phyloP scores from a whole-genome alignment of 495 filamentous ascomycete species.

The Aspergillus leporis region DNA sequence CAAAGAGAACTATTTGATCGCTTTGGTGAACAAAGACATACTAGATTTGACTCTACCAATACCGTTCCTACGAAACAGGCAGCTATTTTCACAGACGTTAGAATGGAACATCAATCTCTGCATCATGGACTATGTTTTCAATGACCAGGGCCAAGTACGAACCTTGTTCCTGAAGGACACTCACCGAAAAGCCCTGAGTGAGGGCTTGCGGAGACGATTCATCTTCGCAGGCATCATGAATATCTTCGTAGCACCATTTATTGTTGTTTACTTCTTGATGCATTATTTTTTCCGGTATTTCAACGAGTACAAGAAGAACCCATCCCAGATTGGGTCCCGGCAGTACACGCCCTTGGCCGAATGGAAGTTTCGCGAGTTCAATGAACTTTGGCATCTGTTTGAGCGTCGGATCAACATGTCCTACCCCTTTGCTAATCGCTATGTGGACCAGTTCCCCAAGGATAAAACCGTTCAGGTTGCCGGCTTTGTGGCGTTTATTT shows the following conservation, averaged over 20 bases:
- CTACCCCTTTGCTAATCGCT: slow-evolving; percentile 86
- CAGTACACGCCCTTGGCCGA: slow-evolving; percentile 91
- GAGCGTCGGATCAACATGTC: slow-evolving; percentile 90
- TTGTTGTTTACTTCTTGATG: slow-evolving; percentile 77
- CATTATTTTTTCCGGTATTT: slow-evolving; percentile 92
- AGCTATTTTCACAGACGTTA: slow-evolving; percentile 76
- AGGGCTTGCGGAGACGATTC: slow-evolving; percentile 72
- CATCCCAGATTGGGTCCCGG: slow-evolving; percentile 75
- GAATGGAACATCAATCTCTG: slow-evolving; percentile 88
- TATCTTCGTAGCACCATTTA: slow-evolving; percentile 78
- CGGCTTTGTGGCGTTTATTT: slow-evolving; percentile 81
- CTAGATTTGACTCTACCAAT: slow-evolving; percentile 82
- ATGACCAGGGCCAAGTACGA: slow-evolving; percentile 78
- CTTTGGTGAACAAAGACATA: slow-evolving; percentile 94
- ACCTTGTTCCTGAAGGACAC: slow-evolving; percentile 80
- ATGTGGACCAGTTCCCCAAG: slow-evolving; percentile 96
- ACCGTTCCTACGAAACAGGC: slow-evolving; percentile 76
- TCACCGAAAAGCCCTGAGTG: slow-evolving; percentile 75
- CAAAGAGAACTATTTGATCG: slow-evolving; percentile 94
- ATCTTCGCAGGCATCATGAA: slow-evolving; percentile 82
- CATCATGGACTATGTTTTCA: slow-evolving; percentile 92
- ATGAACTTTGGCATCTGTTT: slow-evolving; percentile 91
- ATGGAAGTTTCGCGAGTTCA: slow-evolving; percentile 99
- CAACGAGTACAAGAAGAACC: slow-evolving; percentile 92
- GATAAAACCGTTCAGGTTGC: slow-evolving; percentile 83